Conservation (phyloP, 768 basidiomycete genomes). For the Suillus paluster region DNA sequence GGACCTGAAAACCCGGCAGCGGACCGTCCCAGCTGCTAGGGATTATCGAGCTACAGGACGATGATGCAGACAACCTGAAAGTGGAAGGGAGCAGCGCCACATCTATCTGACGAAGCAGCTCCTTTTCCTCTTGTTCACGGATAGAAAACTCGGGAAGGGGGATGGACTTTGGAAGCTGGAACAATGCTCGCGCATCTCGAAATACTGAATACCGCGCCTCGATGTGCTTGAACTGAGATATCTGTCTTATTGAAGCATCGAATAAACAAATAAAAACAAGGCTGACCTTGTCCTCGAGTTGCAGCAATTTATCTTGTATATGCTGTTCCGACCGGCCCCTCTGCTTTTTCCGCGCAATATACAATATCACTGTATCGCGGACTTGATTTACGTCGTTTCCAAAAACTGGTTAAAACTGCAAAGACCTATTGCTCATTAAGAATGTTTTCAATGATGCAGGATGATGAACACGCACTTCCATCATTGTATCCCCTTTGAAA, state of each 20-base stretch:
- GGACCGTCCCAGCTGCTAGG: not conserved
- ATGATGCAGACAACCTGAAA: not conserved
- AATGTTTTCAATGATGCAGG: not conserved
- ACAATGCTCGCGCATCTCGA: not conserved
- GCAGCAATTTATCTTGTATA: not conserved
- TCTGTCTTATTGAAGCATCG: not conserved
- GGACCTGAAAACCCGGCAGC: not conserved
- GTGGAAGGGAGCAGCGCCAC: not conserved
- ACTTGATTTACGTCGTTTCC: not conserved
- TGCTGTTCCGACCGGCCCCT: slow-evolving; percentile 1
- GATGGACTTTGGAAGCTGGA: not conserved
- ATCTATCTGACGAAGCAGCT: not conserved
- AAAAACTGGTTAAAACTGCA: not conserved
- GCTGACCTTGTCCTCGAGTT: not conserved
- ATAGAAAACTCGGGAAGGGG: not conserved
- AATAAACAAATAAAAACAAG: not conserved
- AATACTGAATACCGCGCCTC: not conserved
- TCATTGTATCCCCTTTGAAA: slow-evolving; percentile 1
- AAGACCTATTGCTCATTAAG: not conserved
- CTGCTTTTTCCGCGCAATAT: not conserved
- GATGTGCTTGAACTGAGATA: not conserved
- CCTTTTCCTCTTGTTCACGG: not conserved
- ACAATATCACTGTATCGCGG: not conserved
- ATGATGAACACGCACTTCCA: not conserved
- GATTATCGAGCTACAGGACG: not conserved